A percentile compares a stretch with the other conserved stretches of the same genome.
These are phyloP conservation scores for Scenedesmus sp. DNA, from an alignment of 163 green algal genomes.

Conservation along the genomic window DNA sequence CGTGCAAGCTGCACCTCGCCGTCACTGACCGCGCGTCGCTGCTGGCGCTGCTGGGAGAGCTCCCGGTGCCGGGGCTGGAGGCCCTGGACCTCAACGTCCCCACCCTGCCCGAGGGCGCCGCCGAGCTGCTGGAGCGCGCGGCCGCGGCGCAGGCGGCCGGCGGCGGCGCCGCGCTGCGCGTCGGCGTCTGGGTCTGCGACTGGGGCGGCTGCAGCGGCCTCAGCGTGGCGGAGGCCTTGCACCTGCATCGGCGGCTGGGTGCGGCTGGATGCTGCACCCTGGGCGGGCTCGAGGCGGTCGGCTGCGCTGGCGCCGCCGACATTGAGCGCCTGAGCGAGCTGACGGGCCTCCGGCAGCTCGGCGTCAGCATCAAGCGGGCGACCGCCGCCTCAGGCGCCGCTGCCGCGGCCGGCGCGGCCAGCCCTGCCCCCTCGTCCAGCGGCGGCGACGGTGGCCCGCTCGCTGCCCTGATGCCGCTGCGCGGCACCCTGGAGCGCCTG, in stretches of 20 bases:
- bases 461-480: background rate
- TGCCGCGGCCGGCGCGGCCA: too few relatives aligned
- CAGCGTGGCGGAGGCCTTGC: background rate
- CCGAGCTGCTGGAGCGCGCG: background rate
- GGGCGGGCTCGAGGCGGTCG: conserved; percentile 17
- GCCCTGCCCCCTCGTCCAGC: too few relatives aligned
- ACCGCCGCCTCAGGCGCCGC: background rate
- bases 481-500: conserved; percentile 25
- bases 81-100: conserved; percentile 28
- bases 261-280: conserved; percentile 4
- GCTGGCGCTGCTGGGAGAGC: background rate
- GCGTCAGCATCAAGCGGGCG: conserved; percentile 13
- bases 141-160: conserved; percentile 3
- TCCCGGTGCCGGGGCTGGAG: background rate
- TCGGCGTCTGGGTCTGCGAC: conserved; percentile 39
- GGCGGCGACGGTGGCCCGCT: too few relatives aligned
- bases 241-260: conserved; percentile 2
- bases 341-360: background rate
- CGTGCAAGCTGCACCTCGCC: too few relatives aligned
- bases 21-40: background rate
- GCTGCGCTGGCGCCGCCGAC: background rate
- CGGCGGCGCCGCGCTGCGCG: conserved; percentile 6
- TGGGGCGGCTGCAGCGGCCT: conserved; percentile 35
- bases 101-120: conserved; percentile 1
- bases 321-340: background rate